A percentile compares a stretch with the other conserved stretches of the same genome.
Conservation (phyloP, 805 yeast genomes). For the Kodamaea leandrae region DNA sequence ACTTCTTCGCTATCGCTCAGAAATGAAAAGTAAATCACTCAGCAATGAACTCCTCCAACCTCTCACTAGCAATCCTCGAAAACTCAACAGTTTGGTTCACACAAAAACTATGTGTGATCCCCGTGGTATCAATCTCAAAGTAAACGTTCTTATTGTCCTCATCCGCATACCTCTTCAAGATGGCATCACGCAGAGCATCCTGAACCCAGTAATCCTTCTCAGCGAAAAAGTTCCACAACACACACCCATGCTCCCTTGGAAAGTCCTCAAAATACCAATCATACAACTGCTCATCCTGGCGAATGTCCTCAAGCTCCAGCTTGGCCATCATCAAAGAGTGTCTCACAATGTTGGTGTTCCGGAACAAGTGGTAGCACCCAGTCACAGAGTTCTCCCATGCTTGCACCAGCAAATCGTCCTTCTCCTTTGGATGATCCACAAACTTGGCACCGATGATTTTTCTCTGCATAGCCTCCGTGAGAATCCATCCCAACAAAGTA, state of each 20-base stretch:
- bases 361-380: conserved; percentile 43
- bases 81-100: conserved; percentile 52
- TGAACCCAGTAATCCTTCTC: conserved; percentile 66
- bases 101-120: conserved; percentile 60
- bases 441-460: conserved; percentile 21
- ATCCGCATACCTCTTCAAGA: conserved; percentile 38
- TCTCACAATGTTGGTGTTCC: conserved; percentile 42
- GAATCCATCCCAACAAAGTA: conserved; percentile 29
- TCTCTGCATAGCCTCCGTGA: conserved; percentile 22
- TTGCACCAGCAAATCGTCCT: conserved; percentile 19
- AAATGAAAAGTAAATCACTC: conserved; percentile 1
- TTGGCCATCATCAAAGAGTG: conserved; percentile 58
- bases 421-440: conserved; percentile 25
- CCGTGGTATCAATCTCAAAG: conserved; percentile 33
- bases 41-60: conserved; percentile 9
- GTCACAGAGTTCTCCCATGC: conserved; percentile 36
- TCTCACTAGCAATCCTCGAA: conserved; percentile 39
- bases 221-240: conserved; percentile 59
- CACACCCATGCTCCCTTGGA: conserved; percentile 20
- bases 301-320: conserved; percentile 57
- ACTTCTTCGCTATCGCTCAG: no score
- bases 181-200: conserved; percentile 45
- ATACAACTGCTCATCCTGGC: conserved; percentile 47
- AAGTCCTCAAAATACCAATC: conserved; percentile 39
- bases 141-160: conserved; percentile 25